Base-by-base conservation (phyloP, 495 filamentous ascomycete species). In the Lasiosphaeris hirsuta region DNA sequence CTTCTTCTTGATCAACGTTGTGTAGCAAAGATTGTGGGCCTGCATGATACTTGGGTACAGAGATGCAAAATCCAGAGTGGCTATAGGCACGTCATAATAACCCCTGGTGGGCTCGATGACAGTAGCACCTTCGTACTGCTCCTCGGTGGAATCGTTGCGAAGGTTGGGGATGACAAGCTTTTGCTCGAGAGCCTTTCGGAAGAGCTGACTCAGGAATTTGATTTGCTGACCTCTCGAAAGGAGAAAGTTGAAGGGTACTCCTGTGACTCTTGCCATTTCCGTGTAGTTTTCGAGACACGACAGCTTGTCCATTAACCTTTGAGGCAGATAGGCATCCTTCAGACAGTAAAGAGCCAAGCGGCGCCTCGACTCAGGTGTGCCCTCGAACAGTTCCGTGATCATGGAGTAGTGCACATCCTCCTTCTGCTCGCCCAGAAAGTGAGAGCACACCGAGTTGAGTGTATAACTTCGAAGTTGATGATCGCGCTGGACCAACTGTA, bases 1-100 rank as follows among this genome's bases (percentile, higher is more conserved):
- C n/a, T 68, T 78, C 69, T 92, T 93, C 68, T 89, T 94, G 39
- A 97, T 74, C 13, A 97, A 77, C 0, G 94, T 99, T 0, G 94
- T 99, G 76, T 99, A 99, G 71, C 94, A 99, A 30, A 99, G 83
- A 60, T 99, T 99, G 71, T 99, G 94, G 0, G 94, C 94, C 72
- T 97, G 93, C 68, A 99, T 99, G 68, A 99, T 97, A 71, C 91
- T 96, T 10, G 94, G 94, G 67, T 99, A 99, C 59, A 99, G 85
- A 5, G 92, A 96, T 14, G 94, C 95, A 64, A 99, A 99, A 90
- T 99, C 94, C 8, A 99, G 87, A 0, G 94, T 99, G 6, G 95
- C 95, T 60, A 99, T 88, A 4, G 94, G 94, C 10, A 95, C 90
- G 60, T 89, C 83, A 64, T 99, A 97, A 72, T 93, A 97, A 19